A percentile compares a stretch with the other conserved stretches of the same genome.
Conservation (phyloP, 495 filamentous ascomycete species). For the Aspergillus campestris region DNA sequence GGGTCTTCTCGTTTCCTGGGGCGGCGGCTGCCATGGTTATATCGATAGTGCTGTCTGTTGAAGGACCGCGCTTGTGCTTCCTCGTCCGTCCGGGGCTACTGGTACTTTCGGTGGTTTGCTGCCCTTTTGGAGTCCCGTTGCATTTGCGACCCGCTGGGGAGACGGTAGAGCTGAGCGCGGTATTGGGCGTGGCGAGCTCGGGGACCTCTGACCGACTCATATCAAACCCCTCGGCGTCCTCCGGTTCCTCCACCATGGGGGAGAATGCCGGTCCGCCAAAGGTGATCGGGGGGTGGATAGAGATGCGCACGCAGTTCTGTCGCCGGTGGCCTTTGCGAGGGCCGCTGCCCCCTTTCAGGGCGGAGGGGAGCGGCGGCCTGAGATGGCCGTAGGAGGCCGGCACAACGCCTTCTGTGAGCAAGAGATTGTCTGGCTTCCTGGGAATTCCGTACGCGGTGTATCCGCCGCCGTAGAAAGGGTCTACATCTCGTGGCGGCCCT, state of each 20-base stretch:
- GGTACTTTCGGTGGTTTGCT: constrained; percentile 5
- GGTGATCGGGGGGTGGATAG: constrained; percentile 34
- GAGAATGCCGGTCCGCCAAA: constrained; percentile 29
- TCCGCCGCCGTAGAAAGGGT: constrained; percentile 24
- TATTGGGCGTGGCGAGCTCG: constrained; percentile 11
- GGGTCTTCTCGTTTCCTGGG: constrained; percentile 7
- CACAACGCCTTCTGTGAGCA: constrained; percentile 16
- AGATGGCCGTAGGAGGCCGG: constrained; percentile 15
- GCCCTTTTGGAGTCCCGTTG: constrained; percentile 2
- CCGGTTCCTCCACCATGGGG: constrained; percentile 29
- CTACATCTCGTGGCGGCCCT: constrained; percentile 15
- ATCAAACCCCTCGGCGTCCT: constrained; percentile 29
- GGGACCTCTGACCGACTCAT: constrained; percentile 8
- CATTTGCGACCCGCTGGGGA: constrained; percentile 12
- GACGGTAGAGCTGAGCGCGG: constrained; percentile 12
- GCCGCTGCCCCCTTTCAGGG: constrained; percentile 29
- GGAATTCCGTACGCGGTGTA: background rate
- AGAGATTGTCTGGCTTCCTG: constrained; percentile 1
- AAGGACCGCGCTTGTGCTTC: constrained; percentile 10
- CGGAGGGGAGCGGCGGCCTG: constrained; percentile 25
- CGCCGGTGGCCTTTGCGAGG: constrained; percentile 37
- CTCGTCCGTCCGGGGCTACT: constrained; percentile 20
- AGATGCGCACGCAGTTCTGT: constrained; percentile 43
- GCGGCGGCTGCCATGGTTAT: background rate
- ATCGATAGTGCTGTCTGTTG: constrained; percentile 2